A percentile compares a stretch with the other conserved stretches of the same genome.
Evolutionary conservation across 345 rosid species (phyloP).

Genomic region (Noccaea bulbosa): DNA sequence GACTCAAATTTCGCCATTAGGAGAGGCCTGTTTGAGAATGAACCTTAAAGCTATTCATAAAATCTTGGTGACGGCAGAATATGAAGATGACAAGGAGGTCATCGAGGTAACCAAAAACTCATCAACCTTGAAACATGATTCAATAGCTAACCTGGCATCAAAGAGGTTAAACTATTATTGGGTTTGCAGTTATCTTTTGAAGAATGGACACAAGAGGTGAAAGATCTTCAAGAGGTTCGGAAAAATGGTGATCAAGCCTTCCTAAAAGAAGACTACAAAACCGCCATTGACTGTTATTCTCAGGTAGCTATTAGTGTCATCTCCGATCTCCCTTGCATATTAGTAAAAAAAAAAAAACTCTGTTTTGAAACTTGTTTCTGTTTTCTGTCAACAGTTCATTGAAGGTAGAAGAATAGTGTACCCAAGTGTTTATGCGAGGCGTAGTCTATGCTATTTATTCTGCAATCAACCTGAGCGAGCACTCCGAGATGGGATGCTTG

Average conservation of each 20-base stretch:
- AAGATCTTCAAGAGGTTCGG: conserved; percentile 78
- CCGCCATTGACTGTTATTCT: conserved; percentile 87
- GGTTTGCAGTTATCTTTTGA: conserved; percentile 70
- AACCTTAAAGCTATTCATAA: conserved; percentile 89
- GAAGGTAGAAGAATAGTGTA: conserved; percentile 63
- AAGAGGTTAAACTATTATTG: conserved; percentile 11
- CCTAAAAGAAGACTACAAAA: conserved; percentile 76
- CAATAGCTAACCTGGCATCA: not conserved
- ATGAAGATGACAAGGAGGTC: conserved; percentile 82
- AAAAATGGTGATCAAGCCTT: conserved; percentile 86
- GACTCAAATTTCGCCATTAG: conserved; percentile 71
- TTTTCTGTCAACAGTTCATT: conserved; percentile 60
- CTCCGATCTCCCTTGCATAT: conserved; percentile 2
- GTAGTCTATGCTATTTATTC: conserved; percentile 81
- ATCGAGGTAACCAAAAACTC: conserved; percentile 57
- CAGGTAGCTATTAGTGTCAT: conserved; percentile 54
- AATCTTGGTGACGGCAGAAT: conserved; percentile 68
- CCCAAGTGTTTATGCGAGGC: conserved; percentile 87
- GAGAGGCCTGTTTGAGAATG: conserved; percentile 82
- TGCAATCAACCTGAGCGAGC: conserved; percentile 76
- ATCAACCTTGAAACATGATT: not conserved
- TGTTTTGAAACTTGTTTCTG: not conserved
- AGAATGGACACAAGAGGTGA: conserved; percentile 89
- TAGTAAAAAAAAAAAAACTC: not conserved
- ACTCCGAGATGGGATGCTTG: conserved; percentile 91